These are phyloP conservation scores for Blastomyces silverae DNA, from an alignment of 2,329 filamentous ascomycete species.

Conservation along the genomic window DNA sequence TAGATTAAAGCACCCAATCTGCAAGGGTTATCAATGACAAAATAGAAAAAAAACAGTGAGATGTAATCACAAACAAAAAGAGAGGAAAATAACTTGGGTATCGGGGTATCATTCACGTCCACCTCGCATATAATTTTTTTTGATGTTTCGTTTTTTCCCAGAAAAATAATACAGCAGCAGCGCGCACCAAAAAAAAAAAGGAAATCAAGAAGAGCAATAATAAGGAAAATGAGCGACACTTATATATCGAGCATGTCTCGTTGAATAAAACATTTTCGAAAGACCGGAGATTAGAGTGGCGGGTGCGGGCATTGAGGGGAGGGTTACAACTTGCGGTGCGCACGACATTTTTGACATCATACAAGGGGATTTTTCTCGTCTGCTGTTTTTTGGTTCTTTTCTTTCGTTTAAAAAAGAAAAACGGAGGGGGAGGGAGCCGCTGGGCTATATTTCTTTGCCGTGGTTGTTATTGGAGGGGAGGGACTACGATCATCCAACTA, in stretches of 20 bases:
- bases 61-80: not conserved
- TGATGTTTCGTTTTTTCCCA: slow-evolving; percentile 18
- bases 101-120: slow-evolving; percentile 24
- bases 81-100: slow-evolving; percentile 18
- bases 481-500: slow-evolving; percentile 14
- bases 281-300: slow-evolving; percentile 10
- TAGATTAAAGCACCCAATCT: not conserved
- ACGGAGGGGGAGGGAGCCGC: not conserved
- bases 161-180: slow-evolving; percentile 18
- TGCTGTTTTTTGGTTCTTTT: not conserved
- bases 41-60: not conserved
- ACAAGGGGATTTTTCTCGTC: slow-evolving; percentile 4
- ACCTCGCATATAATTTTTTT: slow-evolving; percentile 20
- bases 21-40: not conserved
- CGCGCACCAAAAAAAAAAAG: slow-evolving; percentile 6
- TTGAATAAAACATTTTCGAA: not conserved
- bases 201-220: slow-evolving; percentile 5
- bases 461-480: not conserved
- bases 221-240: slow-evolving; percentile 1
- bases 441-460: slow-evolving; percentile 5
- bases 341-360: slow-evolving; percentile 9
- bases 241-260: slow-evolving; percentile 6
- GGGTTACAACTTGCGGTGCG: not conserved
- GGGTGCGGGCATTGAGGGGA: not conserved
- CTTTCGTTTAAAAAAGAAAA: not conserved